Evolutionary conservation across 257 asterid species (phyloP).

Genomic region (Solanum dulcamara): DNA sequence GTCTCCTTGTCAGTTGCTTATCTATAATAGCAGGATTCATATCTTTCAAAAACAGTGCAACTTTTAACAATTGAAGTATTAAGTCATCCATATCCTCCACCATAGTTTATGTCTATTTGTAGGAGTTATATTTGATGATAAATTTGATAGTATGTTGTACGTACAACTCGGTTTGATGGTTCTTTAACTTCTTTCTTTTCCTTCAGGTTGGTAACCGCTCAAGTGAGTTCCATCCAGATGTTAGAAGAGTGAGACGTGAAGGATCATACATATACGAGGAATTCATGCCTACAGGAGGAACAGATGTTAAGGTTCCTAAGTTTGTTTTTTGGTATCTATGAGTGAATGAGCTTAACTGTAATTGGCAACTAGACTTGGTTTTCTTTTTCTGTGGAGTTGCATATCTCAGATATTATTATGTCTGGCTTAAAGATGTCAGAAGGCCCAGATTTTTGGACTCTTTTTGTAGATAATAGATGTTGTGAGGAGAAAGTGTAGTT

Average conservation of each 20-base stretch:
- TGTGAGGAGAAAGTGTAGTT: background rate
- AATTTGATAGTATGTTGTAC: background rate
- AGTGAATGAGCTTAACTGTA: background rate
- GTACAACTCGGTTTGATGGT: background rate
- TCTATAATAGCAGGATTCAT: background rate
- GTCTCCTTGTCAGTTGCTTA: background rate
- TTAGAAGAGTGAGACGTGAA: constrained; percentile 94
- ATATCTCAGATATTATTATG: background rate
- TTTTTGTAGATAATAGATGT: background rate
- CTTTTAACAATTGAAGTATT: background rate
- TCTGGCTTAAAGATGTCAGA: background rate
- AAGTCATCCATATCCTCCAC: background rate
- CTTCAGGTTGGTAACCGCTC: constrained; percentile 95
- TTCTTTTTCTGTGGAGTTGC: background rate
- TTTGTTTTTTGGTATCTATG: background rate
- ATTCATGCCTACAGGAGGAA: constrained; percentile 99
- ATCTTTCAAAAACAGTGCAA: background rate
- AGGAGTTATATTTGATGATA: background rate
- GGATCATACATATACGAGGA: constrained; percentile 97
- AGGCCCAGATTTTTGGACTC: background rate
- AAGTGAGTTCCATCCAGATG: constrained; percentile 97
- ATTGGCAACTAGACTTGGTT: background rate
- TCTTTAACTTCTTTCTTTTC: background rate
- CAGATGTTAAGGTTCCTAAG: constrained; percentile 78
- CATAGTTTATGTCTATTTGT: background rate